Evolutionary conservation across 108 stramenopile genomes (phyloP), one percentile per base, ranked within the genome.

Genomic region (Fragilaria crotonensis): DNA sequence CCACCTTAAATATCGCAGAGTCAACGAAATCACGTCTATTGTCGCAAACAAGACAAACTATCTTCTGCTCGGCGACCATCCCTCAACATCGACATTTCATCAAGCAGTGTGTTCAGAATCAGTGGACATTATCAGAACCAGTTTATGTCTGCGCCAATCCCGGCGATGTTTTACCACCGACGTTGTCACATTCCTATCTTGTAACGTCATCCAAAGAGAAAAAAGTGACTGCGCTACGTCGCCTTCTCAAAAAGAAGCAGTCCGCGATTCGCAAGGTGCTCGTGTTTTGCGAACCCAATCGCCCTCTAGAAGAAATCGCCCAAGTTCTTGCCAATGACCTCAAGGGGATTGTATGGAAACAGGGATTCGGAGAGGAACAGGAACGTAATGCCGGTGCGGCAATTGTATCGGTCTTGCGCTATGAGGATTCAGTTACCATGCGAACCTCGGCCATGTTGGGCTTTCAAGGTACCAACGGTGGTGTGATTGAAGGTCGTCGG

Each of bases 11-110:
- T 29, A 5, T 4, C 14, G 11, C 1, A 25, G 1, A 9, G 31
- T 19, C 61, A n/a, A 5, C 2, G 29, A 2, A 0, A 71, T 52
- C 63, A 22, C 36, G 47, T 23, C 65, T 45, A 25, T 18, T 64
- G 30, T 64, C 29, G 18, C 47, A 49, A 1, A 31, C 74, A 33
- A 84, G 95, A 36, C 94, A 93, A 59, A 96, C 94, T 0, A 80
- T 97, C 21, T 94, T 97, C 55, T 87, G 83, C n/a, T 94, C 95
- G 48, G 96, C 96, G 5, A 95, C 95, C 19, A 93, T 97, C 50
- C 93, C 93, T 2, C 93, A 95, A 69, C 93, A 89, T 64, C 75
- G 87, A 46, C 87, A 95, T 62, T 95, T 96, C 68, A 59, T 92
- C 49, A 76, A 75, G 45, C 90, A 93, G 59, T 95, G 90, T 67